Evolutionary conservation across 345 rosid species (phyloP).

Genomic region (Brassica napus): DNA sequence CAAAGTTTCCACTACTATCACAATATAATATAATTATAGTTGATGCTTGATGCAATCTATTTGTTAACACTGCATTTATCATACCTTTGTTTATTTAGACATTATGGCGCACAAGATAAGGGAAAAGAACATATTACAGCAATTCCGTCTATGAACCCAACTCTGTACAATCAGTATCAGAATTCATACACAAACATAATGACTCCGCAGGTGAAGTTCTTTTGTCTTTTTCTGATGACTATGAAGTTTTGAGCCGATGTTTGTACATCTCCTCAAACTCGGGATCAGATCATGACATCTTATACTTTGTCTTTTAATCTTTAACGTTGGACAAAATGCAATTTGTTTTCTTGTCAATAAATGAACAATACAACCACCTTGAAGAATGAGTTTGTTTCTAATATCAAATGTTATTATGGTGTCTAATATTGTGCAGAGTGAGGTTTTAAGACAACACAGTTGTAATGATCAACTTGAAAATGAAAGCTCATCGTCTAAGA

Average conservation of each 20-base stretch:
- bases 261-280: not conserved
- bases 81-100: not conserved
- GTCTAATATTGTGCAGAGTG: constrained; percentile 18
- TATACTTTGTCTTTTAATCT: not conserved
- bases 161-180: not conserved
- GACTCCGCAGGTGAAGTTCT: not conserved
- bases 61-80: not conserved
- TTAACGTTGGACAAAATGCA: not conserved
- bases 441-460: not conserved
- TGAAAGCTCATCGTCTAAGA: constrained; percentile 7
- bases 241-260: not conserved
- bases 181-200: constrained; percentile 10
- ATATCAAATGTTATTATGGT: not conserved
- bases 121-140: constrained; percentile 17
- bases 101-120: not conserved
- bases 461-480: constrained; percentile 12
- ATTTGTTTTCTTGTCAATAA: not conserved
- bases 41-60: not conserved
- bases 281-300: not conserved
- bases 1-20: not conserved
- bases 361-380: not conserved
- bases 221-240: not conserved
- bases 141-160: constrained; percentile 1
- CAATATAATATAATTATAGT: not conserved
- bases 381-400: not conserved